Evolutionary conservation across 2,329 filamentous ascomycete genomes (phyloP), one percentile per base, ranked within the genome.

Genomic region (Ophiostoma ips): DNA sequence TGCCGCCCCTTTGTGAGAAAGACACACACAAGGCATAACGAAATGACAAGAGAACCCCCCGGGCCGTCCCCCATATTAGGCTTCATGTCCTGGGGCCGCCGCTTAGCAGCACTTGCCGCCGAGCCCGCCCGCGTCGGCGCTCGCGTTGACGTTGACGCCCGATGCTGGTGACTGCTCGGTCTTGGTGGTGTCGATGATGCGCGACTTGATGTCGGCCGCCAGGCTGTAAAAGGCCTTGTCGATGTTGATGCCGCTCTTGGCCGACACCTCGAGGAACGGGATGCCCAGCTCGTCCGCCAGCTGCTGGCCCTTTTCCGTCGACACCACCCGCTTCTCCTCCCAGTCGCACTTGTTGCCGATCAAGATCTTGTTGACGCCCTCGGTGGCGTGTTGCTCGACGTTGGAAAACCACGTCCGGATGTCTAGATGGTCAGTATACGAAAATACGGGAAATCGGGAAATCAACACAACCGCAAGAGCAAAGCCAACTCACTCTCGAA

Each of bases 321-420:
- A 88, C 38, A 98, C 85, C 50, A 86, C 88, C 59, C 92, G 84
- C 77, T 96, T 96, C 71, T 98, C 92, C 69, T 96, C 92, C 92
- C 92, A 96, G 70, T 98, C 92, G 71, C 92, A 98, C 72, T 98
- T 98, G 78, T 98, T 98, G 66, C 92, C 92, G 59, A 98, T 95
- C 58, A 98, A 79, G 64, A 98, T 96, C 76, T 96, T 98, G 80
- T 96, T 95, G 64, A 98, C 92, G 62, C 92, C 92, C 71, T 96
- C 92, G 61, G 87, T 95, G 52, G 92, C 92, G 71, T 98, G 89
- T 68, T 95, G 89, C 67, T 95, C 89, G 60, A 95, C 89, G 70
- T 98, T 96, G 64, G 89, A 89, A 72, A 98, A 98, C 92, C 92
- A 98, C 58, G 92, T 96, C 63, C 89, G 84, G 68, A 98, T 98